phyloP scores from a whole-genome alignment of 2,329 filamentous ascomycete genomes.

The Pyricularia pennisetigena region DNA sequence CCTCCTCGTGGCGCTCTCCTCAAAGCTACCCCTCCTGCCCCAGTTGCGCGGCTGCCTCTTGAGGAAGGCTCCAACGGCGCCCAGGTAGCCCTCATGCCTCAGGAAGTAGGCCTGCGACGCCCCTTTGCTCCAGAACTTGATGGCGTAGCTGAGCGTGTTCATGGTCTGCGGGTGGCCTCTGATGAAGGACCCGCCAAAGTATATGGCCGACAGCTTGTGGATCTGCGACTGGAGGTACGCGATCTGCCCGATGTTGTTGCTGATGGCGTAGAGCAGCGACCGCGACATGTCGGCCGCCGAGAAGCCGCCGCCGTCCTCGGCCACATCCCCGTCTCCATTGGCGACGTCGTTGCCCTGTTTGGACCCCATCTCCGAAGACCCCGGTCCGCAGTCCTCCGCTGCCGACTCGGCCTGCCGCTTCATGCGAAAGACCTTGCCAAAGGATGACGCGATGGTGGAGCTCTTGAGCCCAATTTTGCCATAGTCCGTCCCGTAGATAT shows the following conservation, averaged over 20 bases:
- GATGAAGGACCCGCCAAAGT: slow-evolving; percentile 96
- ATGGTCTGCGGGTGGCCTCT: slow-evolving; percentile 94
- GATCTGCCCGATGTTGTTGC: slow-evolving; percentile 97
- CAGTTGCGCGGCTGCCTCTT: slow-evolving; percentile 86
- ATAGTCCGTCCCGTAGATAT: slow-evolving; percentile 96
- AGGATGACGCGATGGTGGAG: slow-evolving; percentile 89
- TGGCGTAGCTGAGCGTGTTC: slow-evolving; percentile 93
- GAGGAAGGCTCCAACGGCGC: slow-evolving; percentile 86
- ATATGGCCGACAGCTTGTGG: slow-evolving; percentile 83
- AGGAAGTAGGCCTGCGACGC: slow-evolving; percentile 93
- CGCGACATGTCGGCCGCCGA: slow-evolving; percentile 77
- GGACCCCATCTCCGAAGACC: background rate
- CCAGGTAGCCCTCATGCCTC: slow-evolving; percentile 90
- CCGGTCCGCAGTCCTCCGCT: slow-evolving; percentile 59
- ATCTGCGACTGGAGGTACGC: slow-evolving; percentile 96
- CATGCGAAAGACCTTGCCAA: slow-evolving; percentile 93
- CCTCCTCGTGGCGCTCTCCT: slow-evolving; percentile 27
- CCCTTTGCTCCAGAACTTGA: slow-evolving; percentile 92
- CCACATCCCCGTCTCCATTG: background rate
- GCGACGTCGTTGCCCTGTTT: background rate
- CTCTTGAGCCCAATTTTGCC: slow-evolving; percentile 93
- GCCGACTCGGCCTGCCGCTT: slow-evolving; percentile 74
- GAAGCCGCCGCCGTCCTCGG: slow-evolving; percentile 43
- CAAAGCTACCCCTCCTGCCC: slow-evolving; percentile 74
- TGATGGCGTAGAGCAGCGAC: slow-evolving; percentile 87